Percentiles rank a stretch among this genome's conserved stretches.
phyloP scores from a whole-genome alignment of 2,329 filamentous ascomycete genomes.

The Phialocephala sp. region DNA sequence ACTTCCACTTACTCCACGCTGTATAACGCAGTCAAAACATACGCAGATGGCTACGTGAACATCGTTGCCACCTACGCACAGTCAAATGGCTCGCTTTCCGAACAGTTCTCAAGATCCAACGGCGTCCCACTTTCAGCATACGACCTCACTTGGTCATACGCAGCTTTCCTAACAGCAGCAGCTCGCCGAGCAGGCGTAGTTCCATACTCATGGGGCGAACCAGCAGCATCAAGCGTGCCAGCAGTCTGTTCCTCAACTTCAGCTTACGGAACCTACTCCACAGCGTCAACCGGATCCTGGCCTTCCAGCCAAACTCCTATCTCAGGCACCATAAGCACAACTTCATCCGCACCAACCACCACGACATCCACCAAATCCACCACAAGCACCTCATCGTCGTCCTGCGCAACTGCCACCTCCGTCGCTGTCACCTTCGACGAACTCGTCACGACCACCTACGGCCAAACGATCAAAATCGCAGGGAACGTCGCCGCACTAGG shows the following conservation, averaged over 20 bases:
- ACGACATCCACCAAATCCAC: slow-evolving; percentile 24
- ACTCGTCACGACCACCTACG: slow-evolving; percentile 60
- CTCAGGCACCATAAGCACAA: slow-evolving; percentile 23
- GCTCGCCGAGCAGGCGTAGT: slow-evolving; percentile 60
- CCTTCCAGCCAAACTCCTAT: slow-evolving; percentile 47
- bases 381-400: slow-evolving; percentile 41
- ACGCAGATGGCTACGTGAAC: slow-evolving; percentile 63
- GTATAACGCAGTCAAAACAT: slow-evolving; percentile 64
- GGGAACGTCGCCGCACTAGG: slow-evolving; percentile 66
- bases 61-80: slow-evolving; percentile 57
- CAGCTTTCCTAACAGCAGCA: slow-evolving; percentile 68
- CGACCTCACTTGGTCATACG: slow-evolving; percentile 77
- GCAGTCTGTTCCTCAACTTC: slow-evolving; percentile 54
- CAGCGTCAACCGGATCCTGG: slow-evolving; percentile 51
- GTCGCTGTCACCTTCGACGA: slow-evolving; percentile 69
- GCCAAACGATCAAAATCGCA: slow-evolving; percentile 69
- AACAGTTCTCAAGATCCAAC: slow-evolving; percentile 65
- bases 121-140: slow-evolving; percentile 65
- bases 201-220: slow-evolving; percentile 61
- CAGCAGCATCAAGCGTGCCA: slow-evolving; percentile 54
- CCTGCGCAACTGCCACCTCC: slow-evolving; percentile 49
- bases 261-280: slow-evolving; percentile 57
- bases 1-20: slow-evolving; percentile 66
- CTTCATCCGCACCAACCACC: slow-evolving; percentile 26
- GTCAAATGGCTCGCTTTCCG: slow-evolving; percentile 66